phyloP scores from a whole-genome alignment of 345 rosid species.

The Melaleuca alternifolia region DNA sequence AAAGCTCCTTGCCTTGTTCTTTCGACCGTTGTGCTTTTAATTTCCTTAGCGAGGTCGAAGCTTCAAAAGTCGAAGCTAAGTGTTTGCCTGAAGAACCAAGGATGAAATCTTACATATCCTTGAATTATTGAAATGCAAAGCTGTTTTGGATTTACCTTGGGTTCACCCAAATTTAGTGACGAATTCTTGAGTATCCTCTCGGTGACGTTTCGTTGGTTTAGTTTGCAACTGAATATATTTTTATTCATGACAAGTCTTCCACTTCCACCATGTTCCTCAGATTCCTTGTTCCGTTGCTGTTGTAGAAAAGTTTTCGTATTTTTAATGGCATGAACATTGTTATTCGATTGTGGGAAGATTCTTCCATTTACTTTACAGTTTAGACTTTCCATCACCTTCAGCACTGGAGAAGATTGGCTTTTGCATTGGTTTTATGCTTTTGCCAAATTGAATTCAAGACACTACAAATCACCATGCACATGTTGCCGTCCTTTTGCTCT shows the following conservation, averaged over 20 bases:
- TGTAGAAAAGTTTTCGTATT: not conserved
- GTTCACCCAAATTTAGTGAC: not conserved
- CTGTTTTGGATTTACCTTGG: not conserved
- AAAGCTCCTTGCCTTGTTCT: not conserved
- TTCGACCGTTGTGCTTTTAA: not conserved
- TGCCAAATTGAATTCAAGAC: not conserved
- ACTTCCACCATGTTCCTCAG: not conserved
- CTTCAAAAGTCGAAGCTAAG: too few species aligned
- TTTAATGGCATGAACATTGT: not conserved
- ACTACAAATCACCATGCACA: not conserved
- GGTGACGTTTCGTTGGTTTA: not conserved
- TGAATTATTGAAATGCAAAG: not conserved
- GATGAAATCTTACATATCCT: not conserved
- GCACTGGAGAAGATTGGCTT: not conserved
- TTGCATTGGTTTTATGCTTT: not conserved
- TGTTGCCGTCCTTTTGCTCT: not conserved
- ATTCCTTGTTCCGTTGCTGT: not conserved
- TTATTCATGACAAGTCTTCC: not conserved
- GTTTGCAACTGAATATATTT: not conserved
- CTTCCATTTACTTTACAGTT: not conserved
- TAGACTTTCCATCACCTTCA: not conserved
- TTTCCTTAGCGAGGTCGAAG: not conserved
- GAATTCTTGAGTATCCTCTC: not conserved
- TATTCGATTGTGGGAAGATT: not conserved
- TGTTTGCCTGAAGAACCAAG: not conserved